Evolutionary conservation across 306 rosid species (phyloP).

Genomic region (Rosa rugosa): DNA sequence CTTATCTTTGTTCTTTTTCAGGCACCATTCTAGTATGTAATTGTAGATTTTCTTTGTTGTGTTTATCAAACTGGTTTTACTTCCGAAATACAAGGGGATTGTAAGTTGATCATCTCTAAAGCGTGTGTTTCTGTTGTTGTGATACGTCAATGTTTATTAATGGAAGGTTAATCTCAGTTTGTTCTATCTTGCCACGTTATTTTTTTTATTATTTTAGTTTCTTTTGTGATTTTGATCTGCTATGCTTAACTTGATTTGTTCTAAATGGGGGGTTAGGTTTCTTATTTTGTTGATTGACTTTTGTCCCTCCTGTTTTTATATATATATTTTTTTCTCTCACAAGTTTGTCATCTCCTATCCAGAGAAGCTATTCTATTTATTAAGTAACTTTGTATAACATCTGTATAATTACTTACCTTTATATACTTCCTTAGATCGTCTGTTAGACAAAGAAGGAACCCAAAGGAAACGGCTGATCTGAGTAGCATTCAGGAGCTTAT

Average conservation of each 20-base stretch:
- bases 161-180: neutral
- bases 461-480: constrained; percentile 68
- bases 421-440: constrained; percentile 53
- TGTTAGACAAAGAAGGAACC: constrained; percentile 87
- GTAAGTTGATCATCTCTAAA: neutral
- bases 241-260: neutral
- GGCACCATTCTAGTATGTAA: neutral
- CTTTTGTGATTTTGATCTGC: neutral
- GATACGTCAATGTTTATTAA: neutral
- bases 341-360: neutral
- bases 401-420: constrained; percentile 2
- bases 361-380: neutral
- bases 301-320: neutral
- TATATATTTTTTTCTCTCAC: neutral
- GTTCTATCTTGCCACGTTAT: neutral
- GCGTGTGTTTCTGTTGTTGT: neutral
- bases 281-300: neutral
- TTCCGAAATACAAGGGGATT: neutral
- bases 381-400: neutral
- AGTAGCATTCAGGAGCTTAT: constrained; percentile 79
- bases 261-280: too few relatives aligned
- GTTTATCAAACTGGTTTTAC: neutral
- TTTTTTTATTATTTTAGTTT: neutral
- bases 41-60: neutral
- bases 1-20: neutral